These are phyloP conservation scores for Lactifluus hygrophoroides DNA, from an alignment of 768 basidiomycete genomes.

Conservation along the genomic window DNA sequence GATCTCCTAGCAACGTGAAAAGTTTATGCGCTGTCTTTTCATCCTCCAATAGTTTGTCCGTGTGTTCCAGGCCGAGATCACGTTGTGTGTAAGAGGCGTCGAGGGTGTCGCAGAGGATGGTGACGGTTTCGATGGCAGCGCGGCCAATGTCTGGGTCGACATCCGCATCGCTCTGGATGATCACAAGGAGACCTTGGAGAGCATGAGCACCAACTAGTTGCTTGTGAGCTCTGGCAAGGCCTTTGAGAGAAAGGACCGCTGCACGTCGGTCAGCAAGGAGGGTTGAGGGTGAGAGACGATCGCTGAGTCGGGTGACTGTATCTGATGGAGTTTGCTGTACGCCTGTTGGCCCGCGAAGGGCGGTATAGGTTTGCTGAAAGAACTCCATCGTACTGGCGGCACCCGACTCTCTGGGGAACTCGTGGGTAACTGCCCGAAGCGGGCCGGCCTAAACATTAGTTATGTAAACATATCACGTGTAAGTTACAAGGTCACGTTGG, in stretches of 20 bases:
- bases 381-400: constrained; percentile 63
- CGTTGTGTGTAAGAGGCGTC: constrained; percentile 39
- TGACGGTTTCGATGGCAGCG: constrained; percentile 85
- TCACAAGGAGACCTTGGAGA: constrained; percentile 67
- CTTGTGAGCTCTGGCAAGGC: constrained; percentile 85
- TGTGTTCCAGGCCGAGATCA: constrained; percentile 77
- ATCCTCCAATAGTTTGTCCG: constrained; percentile 66
- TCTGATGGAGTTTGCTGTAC: constrained; percentile 77
- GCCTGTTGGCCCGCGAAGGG: constrained; percentile 75
- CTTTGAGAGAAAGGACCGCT: constrained; percentile 89
- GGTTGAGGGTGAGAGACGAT: constrained; percentile 83
- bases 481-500: no score
- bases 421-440: background rate
- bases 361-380: constrained; percentile 76
- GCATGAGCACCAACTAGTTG: constrained; percentile 78
- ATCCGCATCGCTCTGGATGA: constrained; percentile 80
- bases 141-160: constrained; percentile 90
- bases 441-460: background rate
- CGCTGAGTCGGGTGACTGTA: constrained; percentile 81
- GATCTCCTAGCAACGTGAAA: constrained; percentile 67
- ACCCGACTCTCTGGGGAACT: background rate
- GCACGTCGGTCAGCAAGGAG: constrained; percentile 88
- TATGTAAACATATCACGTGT: background rate
- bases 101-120: constrained; percentile 74
- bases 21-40: constrained; percentile 68